Conservation (phyloP, 352 stramenopile genomes). For the Phytophthora hibernalis region DNA sequence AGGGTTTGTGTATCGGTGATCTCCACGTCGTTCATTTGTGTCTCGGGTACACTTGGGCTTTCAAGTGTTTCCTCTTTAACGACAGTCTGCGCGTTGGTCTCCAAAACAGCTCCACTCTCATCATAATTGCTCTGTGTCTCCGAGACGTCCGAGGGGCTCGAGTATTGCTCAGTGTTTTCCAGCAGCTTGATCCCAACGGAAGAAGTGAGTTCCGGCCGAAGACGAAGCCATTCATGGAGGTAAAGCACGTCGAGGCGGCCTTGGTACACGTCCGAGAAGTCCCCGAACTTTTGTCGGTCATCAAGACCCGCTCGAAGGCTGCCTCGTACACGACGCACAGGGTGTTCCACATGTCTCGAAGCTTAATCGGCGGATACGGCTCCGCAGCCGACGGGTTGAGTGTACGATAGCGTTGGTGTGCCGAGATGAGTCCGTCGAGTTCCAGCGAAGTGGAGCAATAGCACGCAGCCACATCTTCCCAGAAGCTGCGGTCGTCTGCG, state of each 20-base stretch:
- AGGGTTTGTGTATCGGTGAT: neutral
- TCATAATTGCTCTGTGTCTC: neutral
- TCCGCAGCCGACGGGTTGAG: neutral
- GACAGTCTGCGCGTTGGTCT: neutral
- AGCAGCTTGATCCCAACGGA: neutral
- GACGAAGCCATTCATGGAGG: constrained; percentile 1
- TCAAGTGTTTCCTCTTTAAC: neutral
- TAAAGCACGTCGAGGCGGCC: constrained; percentile 1
- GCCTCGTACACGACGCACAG: constrained; percentile 1
- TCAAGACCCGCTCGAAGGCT: constrained; percentile 2
- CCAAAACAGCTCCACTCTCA: neutral
- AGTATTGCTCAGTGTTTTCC: neutral
- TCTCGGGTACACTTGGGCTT: neutral
- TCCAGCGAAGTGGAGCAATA: constrained; percentile 3
- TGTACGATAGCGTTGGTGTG: neutral
- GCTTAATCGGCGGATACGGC: neutral
- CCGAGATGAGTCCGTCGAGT: neutral
- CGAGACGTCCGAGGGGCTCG: constrained; percentile 1
- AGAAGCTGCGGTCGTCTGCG: neutral
- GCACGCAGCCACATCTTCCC: neutral
- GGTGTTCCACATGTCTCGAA: neutral
- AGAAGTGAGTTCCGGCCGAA: neutral
- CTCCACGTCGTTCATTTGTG: neutral
- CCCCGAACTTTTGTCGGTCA: neutral
- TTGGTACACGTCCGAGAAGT: neutral